Percentiles rank a stretch among this genome's conserved stretches.
These are phyloP conservation scores for Penicillium alfredii DNA, from an alignment of 495 filamentous ascomycete species.

Conservation along the genomic window DNA sequence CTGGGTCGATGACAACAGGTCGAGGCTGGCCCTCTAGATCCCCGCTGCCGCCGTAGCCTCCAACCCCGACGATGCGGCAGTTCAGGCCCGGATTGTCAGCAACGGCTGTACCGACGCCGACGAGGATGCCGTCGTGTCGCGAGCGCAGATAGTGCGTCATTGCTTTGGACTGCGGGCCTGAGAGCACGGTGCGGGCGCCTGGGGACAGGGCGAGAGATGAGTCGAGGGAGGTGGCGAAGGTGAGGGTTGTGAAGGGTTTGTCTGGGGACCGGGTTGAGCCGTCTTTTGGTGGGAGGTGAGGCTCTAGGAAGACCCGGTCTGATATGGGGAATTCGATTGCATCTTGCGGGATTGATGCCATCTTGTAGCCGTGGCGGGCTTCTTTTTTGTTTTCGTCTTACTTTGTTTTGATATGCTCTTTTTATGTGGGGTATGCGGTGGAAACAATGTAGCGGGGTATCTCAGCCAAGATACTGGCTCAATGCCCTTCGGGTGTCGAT, in stretches of 20 bases:
- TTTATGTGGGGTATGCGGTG: no score
- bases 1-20: constrained; percentile 75
- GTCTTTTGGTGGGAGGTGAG: constrained; percentile 35
- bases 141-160: constrained; percentile 91
- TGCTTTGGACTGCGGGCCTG: constrained; percentile 73
- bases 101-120: constrained; percentile 80
- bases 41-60: constrained; percentile 43
- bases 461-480: no score
- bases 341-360: constrained; percentile 19
- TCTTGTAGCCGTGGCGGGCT: background rate
- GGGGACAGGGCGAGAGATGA: constrained; percentile 66
- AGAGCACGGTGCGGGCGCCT: constrained; percentile 69
- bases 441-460: no score
- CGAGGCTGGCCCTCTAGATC: constrained; percentile 56
- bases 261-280: constrained; percentile 10
- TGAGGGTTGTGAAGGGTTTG: constrained; percentile 64
- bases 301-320: constrained; percentile 36
- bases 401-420: background rate
- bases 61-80: constrained; percentile 56
- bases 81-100: constrained; percentile 84
- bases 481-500: no score
- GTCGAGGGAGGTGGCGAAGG: constrained; percentile 85
- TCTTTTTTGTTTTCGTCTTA: no score
- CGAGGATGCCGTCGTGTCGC: constrained; percentile 74
- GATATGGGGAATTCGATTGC: constrained; percentile 35